Base-by-base conservation (phyloP, 169 alveolate species). In the Plasmodium gaboni region DNA sequence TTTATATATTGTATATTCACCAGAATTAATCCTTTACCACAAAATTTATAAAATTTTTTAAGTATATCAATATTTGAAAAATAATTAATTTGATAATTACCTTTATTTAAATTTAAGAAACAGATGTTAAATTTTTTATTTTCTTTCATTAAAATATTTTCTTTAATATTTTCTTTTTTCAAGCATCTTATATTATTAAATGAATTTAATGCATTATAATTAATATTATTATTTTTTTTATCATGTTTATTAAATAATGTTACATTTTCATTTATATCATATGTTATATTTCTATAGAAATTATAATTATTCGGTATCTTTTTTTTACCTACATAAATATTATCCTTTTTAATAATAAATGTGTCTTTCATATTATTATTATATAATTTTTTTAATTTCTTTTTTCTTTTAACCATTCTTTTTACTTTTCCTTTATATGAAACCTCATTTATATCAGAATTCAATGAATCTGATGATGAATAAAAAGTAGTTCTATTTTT, bases 11-110 rank as follows among this genome's bases (percentile, higher is more conserved):
- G 46, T 60, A 86, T 60, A 53, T 86, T 86, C 28, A 86, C 92
- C 22, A 86, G 19, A 22, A 86, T 73, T 60, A 86, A 65, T 19
- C 92, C 92, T 13, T 42, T 60, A 9, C 92, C 92, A 86, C 87
- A 70, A 73, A 42, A 72, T 55, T 67, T 86, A 38, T 86, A 86
- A 86, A 86, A 9, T 8, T 55, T 71, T 53, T 86, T 74, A 26
- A 86, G 32, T 42, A 86, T 57, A 26, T 55, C 72, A 32, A 86
- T 44, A 70, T 72, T 86, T n/a, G 57, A 32, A 63, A 67, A 86
- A 48, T 86, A 86, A n/a, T 72, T 86, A 61, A 69, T 48, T 65
- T 61, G 48, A 61, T 86, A 86, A 22, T 60, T 69, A 19, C 72
- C 76, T 4, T 86, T 61, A 32, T 73, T 59, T 48, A 87, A 26